phyloP scores from a whole-genome alignment of 805 yeast genomes.

The Pachysolen tannophilus region DNA sequence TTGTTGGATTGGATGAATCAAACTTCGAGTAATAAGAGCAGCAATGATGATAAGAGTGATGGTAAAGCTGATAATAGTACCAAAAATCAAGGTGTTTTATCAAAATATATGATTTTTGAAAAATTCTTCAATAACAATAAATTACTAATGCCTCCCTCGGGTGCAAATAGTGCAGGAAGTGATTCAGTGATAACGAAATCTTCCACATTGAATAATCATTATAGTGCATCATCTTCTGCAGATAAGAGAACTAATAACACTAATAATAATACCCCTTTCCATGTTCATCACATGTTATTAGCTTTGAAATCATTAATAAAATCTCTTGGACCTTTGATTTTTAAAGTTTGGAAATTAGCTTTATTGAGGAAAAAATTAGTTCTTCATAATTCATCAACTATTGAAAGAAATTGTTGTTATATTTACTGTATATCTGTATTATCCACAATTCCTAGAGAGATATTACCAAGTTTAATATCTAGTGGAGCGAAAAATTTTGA shows the following conservation, averaged over 20 bases:
- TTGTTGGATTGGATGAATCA: slow-evolving; percentile 19
- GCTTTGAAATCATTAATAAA: slow-evolving; percentile 38
- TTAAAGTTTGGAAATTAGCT: slow-evolving; percentile 55
- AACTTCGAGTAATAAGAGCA: too few species aligned
- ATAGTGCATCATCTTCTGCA: slow-evolving; percentile 12
- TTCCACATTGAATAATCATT: slow-evolving; percentile 17
- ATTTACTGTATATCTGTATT: slow-evolving; percentile 52
- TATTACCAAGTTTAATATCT: slow-evolving; percentile 26
- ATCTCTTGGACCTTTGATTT: slow-evolving; percentile 56
- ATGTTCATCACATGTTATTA: slow-evolving; percentile 33
- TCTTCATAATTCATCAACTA: slow-evolving; percentile 28
- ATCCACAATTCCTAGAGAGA: slow-evolving; percentile 56
- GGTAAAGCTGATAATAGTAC: slow-evolving; percentile 9
- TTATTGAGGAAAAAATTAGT: slow-evolving; percentile 50
- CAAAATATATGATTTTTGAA: slow-evolving; percentile 12
- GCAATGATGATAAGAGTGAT: slow-evolving; percentile 13
- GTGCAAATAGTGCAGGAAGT: slow-evolving; percentile 12
- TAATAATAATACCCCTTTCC: too few species aligned
- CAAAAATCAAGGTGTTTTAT: too few species aligned
- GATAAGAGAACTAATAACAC: slow-evolving; percentile 16
- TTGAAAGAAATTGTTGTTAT: slow-evolving; percentile 37
- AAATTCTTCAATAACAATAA: slow-evolving; percentile 23
- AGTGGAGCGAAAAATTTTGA: slow-evolving; percentile 13
- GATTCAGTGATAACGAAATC: too few species aligned
- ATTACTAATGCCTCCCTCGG: slow-evolving; percentile 22